phyloP scores from a whole-genome alignment of 176 grass and related monocot species.

The Eragrostis curvula region DNA sequence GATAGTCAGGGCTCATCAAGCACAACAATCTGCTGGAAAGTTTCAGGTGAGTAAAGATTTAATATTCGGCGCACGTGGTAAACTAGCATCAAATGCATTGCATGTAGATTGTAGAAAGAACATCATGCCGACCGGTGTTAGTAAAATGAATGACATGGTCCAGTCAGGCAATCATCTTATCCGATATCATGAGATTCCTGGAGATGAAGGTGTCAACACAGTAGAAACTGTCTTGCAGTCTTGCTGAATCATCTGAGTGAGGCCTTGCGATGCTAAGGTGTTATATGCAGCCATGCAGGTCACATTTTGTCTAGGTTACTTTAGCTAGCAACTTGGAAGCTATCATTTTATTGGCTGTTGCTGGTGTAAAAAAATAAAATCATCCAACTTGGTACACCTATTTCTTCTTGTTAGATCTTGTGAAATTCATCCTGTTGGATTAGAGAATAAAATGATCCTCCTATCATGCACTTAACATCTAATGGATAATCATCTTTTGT shows the following conservation, averaged over 20 bases:
- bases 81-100: conserved; percentile 23
- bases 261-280: neutral
- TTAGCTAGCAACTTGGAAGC: conserved; percentile 11
- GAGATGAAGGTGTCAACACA: neutral
- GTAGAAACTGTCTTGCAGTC: conserved; percentile 1
- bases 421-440: conserved; percentile 10
- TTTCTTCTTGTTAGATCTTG: conserved; percentile 15
- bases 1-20: conserved; percentile 60
- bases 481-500: neutral
- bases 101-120: conserved; percentile 12
- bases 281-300: neutral
- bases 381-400: neutral
- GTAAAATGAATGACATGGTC: neutral
- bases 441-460: neutral
- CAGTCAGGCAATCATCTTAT: neutral
- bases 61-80: neutral
- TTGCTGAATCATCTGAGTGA: neutral
- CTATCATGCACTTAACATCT: conserved; percentile 4
- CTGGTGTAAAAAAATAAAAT: neutral
- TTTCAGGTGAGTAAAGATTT: conserved; percentile 40
- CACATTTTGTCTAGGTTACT: neutral
- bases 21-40: conserved; percentile 39
- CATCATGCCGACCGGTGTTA: neutral
- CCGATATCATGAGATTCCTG: neutral
- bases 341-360: neutral